Evolutionary conservation across 2,329 filamentous ascomycete genomes (phyloP), one percentile per base, ranked within the genome.

Genomic region (Thelonectria rubi): DNA sequence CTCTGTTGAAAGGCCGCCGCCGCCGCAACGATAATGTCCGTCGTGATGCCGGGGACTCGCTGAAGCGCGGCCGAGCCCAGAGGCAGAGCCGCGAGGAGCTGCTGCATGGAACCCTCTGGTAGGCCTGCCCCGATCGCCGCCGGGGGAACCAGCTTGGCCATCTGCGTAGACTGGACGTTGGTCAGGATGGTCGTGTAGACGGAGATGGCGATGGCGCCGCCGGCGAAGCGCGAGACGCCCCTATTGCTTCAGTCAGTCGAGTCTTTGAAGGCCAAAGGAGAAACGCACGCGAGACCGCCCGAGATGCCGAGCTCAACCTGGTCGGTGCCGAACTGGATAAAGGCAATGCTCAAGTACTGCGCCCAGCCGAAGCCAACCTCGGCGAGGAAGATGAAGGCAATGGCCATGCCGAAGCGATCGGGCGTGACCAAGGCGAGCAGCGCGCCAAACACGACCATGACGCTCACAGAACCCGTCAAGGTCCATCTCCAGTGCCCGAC

Each of bases 401-500:
- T 79, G 69, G 81, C 80, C 62, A 79, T 75, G 5, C 76, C 79
- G 68, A 81, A 80, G 39, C 79, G 76, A 24, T 75, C 63, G 0
- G 81, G 80, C 5, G 74, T 81, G 0, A 74, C 79, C 3, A 82
- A 67, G 0, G 76, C 80, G 18, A 83, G 66, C 17, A 83, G 66
- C 0, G 76, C 77, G 2, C 80, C 81, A 56, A 81, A 83, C 7
- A 83, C 59, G 5, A 81, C 79, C 80, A 84, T 84, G 20, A 82
- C 65, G 42, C 76, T 75, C 4, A 80, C 74, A 1, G 78, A 78
- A 0, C 70, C 79, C 0, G 75, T 79, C 26, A 83, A 66, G 21
- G 80, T 79, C 80, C 79, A 82, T 17, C 81, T 75, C 79, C 80
- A 83, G 62, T 80, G 74, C 9, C 76, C 74, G 49, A 84, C 78